Conservation (phyloP, 1,284 basidiomycete genomes). For the Fomitopsis schrenkii region DNA sequence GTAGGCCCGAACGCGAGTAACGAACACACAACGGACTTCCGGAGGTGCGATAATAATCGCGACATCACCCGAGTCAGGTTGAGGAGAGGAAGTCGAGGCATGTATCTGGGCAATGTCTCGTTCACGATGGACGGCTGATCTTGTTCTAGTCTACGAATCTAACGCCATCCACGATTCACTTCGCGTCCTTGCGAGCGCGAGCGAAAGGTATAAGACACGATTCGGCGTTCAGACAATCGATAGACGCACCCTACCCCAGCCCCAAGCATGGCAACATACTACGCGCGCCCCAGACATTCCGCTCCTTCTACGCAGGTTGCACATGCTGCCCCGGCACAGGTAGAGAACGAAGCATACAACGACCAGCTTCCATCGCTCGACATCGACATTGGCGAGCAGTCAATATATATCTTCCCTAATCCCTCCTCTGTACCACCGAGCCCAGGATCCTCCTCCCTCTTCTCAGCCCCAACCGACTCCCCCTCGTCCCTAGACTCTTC, state of each 20-base stretch:
- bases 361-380: slow-evolving; percentile 1
- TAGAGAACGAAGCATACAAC: background rate
- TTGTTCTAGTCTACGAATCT: background rate
- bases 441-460: slow-evolving; percentile 23
- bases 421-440: slow-evolving; percentile 25
- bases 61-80: background rate
- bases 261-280: slow-evolving; percentile 21
- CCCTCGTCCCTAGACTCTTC: slow-evolving; percentile 13
- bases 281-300: slow-evolving; percentile 9
- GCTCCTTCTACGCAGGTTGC: background rate
- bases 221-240: background rate
- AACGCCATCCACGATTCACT: background rate
- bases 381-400: slow-evolving; percentile 19
- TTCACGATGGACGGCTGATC: background rate
- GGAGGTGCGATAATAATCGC: background rate
- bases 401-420: slow-evolving; percentile 34
- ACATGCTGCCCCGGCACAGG: background rate
- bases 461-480: slow-evolving; percentile 25
- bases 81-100: background rate
- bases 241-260: background rate
- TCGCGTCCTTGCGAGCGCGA: background rate
- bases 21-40: background rate
- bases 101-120: background rate
- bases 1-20: background rate
- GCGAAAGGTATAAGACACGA: background rate